Conservation (phyloP, 2,329 filamentous ascomycete genomes). For the Byssochlamys sp. region DNA sequence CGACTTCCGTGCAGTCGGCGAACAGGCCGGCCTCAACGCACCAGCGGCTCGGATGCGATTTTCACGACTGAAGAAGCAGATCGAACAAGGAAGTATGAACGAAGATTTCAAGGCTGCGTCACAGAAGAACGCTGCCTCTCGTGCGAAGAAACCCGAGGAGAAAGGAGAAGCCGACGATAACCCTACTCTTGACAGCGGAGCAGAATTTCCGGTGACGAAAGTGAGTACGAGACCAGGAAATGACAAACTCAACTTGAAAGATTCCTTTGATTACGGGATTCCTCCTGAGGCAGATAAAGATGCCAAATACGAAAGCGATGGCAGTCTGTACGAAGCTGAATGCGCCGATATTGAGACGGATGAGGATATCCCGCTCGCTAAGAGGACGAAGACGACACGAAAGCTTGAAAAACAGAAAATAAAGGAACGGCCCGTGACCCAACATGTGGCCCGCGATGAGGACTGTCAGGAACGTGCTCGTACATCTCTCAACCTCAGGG, state of each 20-base stretch:
- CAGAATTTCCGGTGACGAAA: background rate
- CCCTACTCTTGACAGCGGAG: background rate
- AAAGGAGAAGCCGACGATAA: background rate
- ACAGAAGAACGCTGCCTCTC: background rate
- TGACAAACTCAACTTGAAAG: background rate
- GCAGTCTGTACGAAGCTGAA: slow-evolving; percentile 2
- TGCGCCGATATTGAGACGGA: slow-evolving; percentile 4
- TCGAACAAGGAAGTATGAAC: slow-evolving; percentile 10
- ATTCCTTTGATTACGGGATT: background rate
- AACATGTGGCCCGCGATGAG: background rate
- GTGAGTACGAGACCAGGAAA: background rate
- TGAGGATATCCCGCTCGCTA: slow-evolving; percentile 11
- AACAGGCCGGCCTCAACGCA: slow-evolving; percentile 23
- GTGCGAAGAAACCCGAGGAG: slow-evolving; percentile 1
- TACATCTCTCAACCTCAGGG: background rate
- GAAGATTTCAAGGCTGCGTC: background rate
- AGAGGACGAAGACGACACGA: slow-evolving; percentile 3
- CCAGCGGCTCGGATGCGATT: slow-evolving; percentile 33
- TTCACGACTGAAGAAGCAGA: slow-evolving; percentile 22
- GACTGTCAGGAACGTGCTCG: background rate
- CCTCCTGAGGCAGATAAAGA: background rate
- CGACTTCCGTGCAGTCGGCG: slow-evolving; percentile 30
- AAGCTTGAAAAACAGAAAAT: background rate
- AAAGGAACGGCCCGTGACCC: background rate
- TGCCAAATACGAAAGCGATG: background rate